Percentiles rank a stretch among this genome's conserved stretches.
Evolutionary conservation across 2,329 filamentous ascomycete genomes (phyloP).

Genomic region (Scedosporium apiospermum): DNA sequence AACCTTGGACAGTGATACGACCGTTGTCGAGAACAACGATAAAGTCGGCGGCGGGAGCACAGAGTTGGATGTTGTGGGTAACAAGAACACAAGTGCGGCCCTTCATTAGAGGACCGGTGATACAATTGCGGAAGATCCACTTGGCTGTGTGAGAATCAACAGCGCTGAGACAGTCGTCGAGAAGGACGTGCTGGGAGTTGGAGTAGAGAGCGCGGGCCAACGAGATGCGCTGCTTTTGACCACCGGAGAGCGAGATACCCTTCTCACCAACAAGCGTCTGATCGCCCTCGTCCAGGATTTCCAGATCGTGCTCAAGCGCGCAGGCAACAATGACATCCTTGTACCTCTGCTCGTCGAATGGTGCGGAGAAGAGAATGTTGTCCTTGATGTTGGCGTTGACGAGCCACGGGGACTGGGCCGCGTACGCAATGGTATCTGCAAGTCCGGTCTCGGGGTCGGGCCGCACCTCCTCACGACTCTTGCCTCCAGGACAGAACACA

Average conservation of each 20-base stretch:
- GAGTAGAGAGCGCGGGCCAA: conserved; percentile 96
- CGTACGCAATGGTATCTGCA: conserved; percentile 89
- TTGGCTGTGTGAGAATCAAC: conserved; percentile 97
- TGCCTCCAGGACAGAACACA: conserved; percentile 77
- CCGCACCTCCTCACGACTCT: conserved; percentile 74
- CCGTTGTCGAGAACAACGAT: conserved; percentile 86
- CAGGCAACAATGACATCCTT: conserved; percentile 83
- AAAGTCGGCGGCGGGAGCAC: conserved; percentile 68
- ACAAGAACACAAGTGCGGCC: conserved; percentile 88
- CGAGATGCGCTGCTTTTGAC: conserved; percentile 95
- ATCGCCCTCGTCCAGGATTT: conserved; percentile 87
- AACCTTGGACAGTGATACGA: conserved; percentile 66
- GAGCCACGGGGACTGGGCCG: conserved; percentile 93
- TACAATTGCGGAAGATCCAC: conserved; percentile 93
- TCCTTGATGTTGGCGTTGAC: conserved; percentile 93
- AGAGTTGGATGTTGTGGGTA: conserved; percentile 89
- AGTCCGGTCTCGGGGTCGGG: conserved; percentile 76
- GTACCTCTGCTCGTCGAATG: conserved; percentile 74
- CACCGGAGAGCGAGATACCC: conserved; percentile 90
- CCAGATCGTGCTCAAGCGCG: conserved; percentile 79
- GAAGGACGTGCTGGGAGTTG: conserved; percentile 77
- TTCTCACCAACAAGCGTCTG: conserved; percentile 94
- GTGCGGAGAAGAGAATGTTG: conserved; percentile 85
- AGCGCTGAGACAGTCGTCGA: conserved; percentile 93
- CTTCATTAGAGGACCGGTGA: conserved; percentile 81